These are phyloP conservation scores for Quercus berberidifolia DNA, from an alignment of 306 rosid genomes.

Conservation along the genomic window DNA sequence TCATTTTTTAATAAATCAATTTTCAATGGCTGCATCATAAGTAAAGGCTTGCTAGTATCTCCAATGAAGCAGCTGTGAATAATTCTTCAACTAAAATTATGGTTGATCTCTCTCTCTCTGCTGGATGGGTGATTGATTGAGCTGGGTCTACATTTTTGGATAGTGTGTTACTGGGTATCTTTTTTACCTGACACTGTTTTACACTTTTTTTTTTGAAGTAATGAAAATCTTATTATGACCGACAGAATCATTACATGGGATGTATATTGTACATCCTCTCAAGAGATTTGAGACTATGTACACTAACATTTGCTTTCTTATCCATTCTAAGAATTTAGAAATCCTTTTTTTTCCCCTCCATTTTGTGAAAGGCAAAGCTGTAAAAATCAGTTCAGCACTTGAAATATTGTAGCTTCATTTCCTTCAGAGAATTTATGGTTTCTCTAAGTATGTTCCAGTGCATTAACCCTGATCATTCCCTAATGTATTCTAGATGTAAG, in stretches of 20 bases:
- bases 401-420: background rate
- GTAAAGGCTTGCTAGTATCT: background rate
- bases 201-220: background rate
- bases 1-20: no score
- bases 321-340: background rate
- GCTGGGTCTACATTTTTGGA: no score
- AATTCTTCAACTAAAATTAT: background rate
- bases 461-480: background rate
- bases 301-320: no score
- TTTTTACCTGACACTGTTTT: no score
- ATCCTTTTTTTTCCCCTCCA: background rate
- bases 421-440: background rate
- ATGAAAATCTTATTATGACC: background rate
- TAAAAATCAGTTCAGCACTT: background rate
- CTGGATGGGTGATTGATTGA: no score
- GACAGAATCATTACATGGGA: background rate
- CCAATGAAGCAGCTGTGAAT: background rate
- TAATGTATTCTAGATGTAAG: background rate
- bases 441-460: background rate
- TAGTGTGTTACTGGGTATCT: no score
- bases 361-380: background rate
- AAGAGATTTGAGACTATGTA: no score
- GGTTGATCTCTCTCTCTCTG: no score
- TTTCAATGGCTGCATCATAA: no score
- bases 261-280: no score